Evolutionary conservation across 2,329 filamentous ascomycete genomes (phyloP), one percentile per base, ranked within the genome.

Genomic region (Pestalotiopsis sp.): DNA sequence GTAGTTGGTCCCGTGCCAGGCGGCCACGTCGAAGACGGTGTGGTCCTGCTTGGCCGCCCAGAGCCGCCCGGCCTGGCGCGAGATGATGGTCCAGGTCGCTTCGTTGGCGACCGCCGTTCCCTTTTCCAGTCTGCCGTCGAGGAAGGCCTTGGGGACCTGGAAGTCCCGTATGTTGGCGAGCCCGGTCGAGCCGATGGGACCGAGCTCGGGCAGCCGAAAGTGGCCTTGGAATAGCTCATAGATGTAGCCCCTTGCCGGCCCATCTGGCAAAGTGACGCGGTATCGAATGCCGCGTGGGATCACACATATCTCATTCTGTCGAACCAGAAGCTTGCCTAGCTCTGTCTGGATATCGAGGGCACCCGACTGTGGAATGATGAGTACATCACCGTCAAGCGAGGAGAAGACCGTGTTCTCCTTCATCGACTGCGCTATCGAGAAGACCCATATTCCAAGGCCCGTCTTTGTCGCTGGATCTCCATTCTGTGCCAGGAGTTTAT

Each of bases 371-470:
- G 91, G 86, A 14, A 95, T 91, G 70, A 95, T 90, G 68, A 95
- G 80, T 74, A 93, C 87, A 77, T 95, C 93, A 13, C 93, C 93
- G 76, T 95, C 93, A 0, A 93, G 91, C 3, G 92, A 95, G 84
- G 95, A 97, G 78, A 95, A 97, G 0, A 93, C 93, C 64, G 91
- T 85, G 52, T 88, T 87, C n/a, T 85, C 81, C 63, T 85, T 84
- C 94, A 97, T 97, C 76, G 91, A 90, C 77, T 88, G 91, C 23
- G 92, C 93, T 0, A 92, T 93, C 1, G 92, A 91, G 76, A 93
- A 97, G 68, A 96, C 88, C 79, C 92, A 91, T 70, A 96, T 94
- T 25, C 92, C 94, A 57, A 97, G 75, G 0, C 94, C 94, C 20
- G 88, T 84, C 81, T 97, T 97, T 78, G 92, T 86, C 0, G 91